Percentiles rank a stretch among this genome's conserved stretches.
Conservation (phyloP, 2,329 filamentous ascomycete species). For the Chaetomiaceae sp. region DNA sequence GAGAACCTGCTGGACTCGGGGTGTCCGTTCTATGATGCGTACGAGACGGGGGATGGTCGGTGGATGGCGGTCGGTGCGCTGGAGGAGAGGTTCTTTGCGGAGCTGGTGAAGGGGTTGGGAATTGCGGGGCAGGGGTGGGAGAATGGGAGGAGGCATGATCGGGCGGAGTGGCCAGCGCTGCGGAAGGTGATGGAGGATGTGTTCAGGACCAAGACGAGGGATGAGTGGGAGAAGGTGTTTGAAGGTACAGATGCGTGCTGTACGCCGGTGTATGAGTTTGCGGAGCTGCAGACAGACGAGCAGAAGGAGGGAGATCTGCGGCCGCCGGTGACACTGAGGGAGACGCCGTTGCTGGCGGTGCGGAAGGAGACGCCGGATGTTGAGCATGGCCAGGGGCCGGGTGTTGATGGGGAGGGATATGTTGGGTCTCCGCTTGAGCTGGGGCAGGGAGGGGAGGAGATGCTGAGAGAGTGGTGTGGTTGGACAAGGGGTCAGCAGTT, state of each 20-base stretch:
- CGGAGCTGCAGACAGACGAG: constrained; percentile 57
- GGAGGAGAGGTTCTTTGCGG: constrained; percentile 77
- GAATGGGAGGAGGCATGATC: constrained; percentile 51
- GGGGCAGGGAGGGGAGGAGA: constrained; percentile 66
- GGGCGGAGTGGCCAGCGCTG: constrained; percentile 61
- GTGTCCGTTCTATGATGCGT: constrained; percentile 83
- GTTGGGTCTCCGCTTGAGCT: constrained; percentile 50
- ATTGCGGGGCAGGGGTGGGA: constrained; percentile 49
- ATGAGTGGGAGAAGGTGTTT: constrained; percentile 80
- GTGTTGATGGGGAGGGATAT: constrained; percentile 64
- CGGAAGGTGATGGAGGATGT: constrained; percentile 50
- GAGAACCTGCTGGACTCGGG: constrained; percentile 77
- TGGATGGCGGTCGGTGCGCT: constrained; percentile 87
- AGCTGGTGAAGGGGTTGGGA: constrained; percentile 60
- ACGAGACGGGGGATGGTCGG: constrained; percentile 70
- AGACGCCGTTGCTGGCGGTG: constrained; percentile 63
- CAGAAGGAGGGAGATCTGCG: constrained; percentile 61
- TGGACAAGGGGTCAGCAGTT: constrained; percentile 70
- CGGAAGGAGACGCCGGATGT: constrained; percentile 37
- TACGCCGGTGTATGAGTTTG: constrained; percentile 75
- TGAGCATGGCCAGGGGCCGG: constrained; percentile 56
- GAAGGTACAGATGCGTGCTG: constrained; percentile 89
- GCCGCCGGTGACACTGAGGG: constrained; percentile 60
- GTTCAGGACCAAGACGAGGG: constrained; percentile 65
- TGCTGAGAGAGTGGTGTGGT: constrained; percentile 65